Conservation (phyloP, 2,329 filamentous ascomycete species). For the Plectosphaerella sp. region DNA sequence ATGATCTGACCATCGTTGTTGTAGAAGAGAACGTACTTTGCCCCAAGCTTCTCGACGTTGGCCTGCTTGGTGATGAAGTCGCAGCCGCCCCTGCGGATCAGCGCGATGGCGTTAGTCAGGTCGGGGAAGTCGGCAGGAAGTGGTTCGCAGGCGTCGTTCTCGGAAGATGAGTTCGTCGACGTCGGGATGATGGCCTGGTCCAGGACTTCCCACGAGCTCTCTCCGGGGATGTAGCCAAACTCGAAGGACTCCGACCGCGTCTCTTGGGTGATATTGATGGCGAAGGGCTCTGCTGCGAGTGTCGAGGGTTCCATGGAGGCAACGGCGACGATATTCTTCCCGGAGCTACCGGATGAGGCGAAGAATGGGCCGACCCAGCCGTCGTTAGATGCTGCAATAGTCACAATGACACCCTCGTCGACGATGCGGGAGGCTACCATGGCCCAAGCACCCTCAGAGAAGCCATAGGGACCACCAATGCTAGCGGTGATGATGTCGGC, state of each 20-base stretch:
- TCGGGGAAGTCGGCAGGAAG: not conserved
- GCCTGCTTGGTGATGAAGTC: not conserved
- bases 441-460: constrained; percentile 19
- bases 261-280: constrained; percentile 1
- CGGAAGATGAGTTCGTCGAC: not conserved
- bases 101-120: not conserved
- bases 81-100: not conserved
- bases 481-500: constrained; percentile 1
- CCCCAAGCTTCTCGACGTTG: not conserved
- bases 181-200: not conserved
- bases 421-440: constrained; percentile 35
- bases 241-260: not conserved
- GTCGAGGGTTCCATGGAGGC: constrained; percentile 31
- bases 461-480: constrained; percentile 20
- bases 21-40: not conserved
- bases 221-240: not conserved
- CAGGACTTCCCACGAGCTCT: not conserved
- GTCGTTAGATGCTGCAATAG: constrained; percentile 38
- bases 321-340: constrained; percentile 35
- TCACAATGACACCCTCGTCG: constrained; percentile 34
- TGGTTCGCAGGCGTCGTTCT: not conserved
- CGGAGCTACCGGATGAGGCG: constrained; percentile 30
- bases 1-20: not conserved
- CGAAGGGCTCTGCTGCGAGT: constrained; percentile 5
- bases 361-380: constrained; percentile 37